Percentiles rank a stretch among this genome's conserved stretches.
phyloP scores from a whole-genome alignment of 2,329 filamentous ascomycete species.

The Fusarium chaquense region DNA sequence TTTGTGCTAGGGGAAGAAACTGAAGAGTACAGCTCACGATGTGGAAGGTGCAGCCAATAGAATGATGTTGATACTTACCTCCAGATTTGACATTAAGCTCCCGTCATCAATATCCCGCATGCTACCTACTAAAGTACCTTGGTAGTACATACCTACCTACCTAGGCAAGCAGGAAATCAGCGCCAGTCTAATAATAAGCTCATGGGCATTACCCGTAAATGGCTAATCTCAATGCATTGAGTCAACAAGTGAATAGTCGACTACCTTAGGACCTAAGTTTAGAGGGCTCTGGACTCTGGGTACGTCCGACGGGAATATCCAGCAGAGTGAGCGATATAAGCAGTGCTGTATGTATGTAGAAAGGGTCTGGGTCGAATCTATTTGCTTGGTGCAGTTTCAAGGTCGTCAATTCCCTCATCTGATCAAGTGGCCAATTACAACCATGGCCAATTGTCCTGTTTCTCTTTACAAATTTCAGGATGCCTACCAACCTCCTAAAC shows the following conservation, averaged over 20 bases:
- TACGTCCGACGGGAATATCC: not conserved
- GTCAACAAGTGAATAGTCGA: not conserved
- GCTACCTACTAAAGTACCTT: constrained; percentile 3
- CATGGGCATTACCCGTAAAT: constrained; percentile 16
- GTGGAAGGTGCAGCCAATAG: constrained; percentile 23
- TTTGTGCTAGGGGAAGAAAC: constrained; percentile 16
- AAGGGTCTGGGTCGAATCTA: constrained; percentile 35
- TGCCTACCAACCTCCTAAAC: constrained; percentile 32
- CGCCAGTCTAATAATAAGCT: constrained; percentile 22
- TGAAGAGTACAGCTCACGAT: constrained; percentile 1
- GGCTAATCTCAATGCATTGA: constrained; percentile 9
- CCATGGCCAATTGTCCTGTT: constrained; percentile 30
- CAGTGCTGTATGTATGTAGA: not conserved
- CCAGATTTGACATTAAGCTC: constrained; percentile 38
- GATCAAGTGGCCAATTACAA: constrained; percentile 30
- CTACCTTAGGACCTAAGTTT: not conserved
- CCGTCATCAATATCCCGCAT: constrained; percentile 28
- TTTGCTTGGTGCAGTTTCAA: constrained; percentile 36
- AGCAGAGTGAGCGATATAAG: constrained; percentile 37
- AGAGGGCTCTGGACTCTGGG: not conserved
- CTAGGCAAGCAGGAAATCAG: not conserved
- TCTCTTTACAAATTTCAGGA: constrained; percentile 19
- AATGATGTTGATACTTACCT: constrained; percentile 20
- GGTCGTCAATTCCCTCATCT: constrained; percentile 44
- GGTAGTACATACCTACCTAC: too few relatives aligned